A percentile compares a stretch with the other conserved stretches of the same genome.
Conservation (phyloP, 2,329 filamentous ascomycete species). For the Xylaria digitata region DNA sequence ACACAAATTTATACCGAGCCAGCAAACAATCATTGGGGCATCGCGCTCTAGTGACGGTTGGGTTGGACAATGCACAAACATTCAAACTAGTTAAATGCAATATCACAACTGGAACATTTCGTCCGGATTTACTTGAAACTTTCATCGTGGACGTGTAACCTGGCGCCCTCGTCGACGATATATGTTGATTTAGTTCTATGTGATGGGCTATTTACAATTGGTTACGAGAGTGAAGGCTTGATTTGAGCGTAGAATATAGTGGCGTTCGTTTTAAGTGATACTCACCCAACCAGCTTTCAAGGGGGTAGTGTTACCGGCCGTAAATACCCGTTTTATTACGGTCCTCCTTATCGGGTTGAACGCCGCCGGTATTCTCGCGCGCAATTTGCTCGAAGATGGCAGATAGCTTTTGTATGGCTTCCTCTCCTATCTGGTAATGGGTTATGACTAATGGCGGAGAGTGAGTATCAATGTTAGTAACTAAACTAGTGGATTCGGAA, state of each 20-base stretch:
- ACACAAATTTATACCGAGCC: constrained; percentile 1
- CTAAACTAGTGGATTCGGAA: background rate
- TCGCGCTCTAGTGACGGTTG: background rate
- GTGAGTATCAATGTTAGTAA: background rate
- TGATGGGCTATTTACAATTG: constrained; percentile 15
- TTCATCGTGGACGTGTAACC: background rate
- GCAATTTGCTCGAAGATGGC: constrained; percentile 56
- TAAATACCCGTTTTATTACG: constrained; percentile 38
- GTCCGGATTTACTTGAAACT: background rate
- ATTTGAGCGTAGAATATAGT: background rate
- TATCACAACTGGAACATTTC: constrained; percentile 11
- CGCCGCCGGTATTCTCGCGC: constrained; percentile 52
- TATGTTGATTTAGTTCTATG: constrained; percentile 1
- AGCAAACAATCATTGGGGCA: background rate
- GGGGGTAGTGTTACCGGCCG: constrained; percentile 12
- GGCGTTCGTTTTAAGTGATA: background rate
- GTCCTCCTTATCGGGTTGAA: background rate
- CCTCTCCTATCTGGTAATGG: constrained; percentile 65
- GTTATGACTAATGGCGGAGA: constrained; percentile 46
- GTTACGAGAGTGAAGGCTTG: background rate
- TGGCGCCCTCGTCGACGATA: background rate
- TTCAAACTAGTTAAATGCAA: constrained; percentile 20
- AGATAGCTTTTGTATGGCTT: constrained; percentile 63
- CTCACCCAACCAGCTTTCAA: background rate
- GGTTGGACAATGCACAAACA: constrained; percentile 9